Base-by-base conservation (phyloP, 1,139 yeast genomes). In the Spathaspora sp. region DNA sequence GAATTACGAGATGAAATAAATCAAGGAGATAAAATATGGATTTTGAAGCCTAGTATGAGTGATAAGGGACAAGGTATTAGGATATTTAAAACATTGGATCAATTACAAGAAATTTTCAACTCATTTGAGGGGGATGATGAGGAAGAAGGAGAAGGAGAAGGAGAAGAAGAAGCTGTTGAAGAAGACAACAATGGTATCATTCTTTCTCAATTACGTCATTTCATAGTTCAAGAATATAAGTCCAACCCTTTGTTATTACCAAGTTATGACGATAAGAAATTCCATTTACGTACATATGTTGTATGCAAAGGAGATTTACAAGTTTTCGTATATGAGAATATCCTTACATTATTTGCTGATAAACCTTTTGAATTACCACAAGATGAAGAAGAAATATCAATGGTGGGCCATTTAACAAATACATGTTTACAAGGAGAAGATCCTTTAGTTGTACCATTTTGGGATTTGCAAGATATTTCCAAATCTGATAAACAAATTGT, bases 31-130 rank as follows among this genome's bases (percentile, higher is more conserved):
- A 80, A 78, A 53, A 78, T 85, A 45, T 93, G 95, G 91, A 93
- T 93, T 43, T 72, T 93, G 57, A 93, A 93, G 60, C 99, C 99
- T 10, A 84, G 96, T 54, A 90, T 93, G 97, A 86, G 96, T 58
- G 99, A 93, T 59, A 85, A 93, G 60, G 99, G 97, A 9, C 97
- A 93, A 63, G 99, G 99, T 0, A 90, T 93, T 40, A 72, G 97
- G 42, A 65, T 93, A 1, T 93, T 93, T 68, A 76, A 76, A 45
- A 84, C 91, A 0, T 72, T 89, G 29, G 88, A 82, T 10, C 95
- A 90, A 56, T 70, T 93, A 45, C 97, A 91, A 61, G 77, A 67
- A 2, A 84, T 91, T 9, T 93, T 93, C 62, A 86, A 93, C 58
- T 82, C 86, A 6, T 89, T 89, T 64, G 97, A 90, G 56, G 93